Evolutionary conservation across 1,139 yeast species (phyloP).

Genomic region (Pichia sp.): DNA sequence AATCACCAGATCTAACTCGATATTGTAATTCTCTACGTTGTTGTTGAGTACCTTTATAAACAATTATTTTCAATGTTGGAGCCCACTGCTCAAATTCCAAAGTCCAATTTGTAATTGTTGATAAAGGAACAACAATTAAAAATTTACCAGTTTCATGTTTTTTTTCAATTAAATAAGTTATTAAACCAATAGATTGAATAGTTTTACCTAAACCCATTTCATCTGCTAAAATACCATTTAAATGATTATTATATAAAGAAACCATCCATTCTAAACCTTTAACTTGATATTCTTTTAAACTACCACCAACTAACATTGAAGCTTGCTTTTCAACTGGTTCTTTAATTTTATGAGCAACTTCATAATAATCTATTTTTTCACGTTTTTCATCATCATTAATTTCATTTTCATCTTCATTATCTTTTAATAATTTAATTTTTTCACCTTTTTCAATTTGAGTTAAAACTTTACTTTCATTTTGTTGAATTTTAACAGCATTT

Average conservation of each 20-base stretch:
- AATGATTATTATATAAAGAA: slow-evolving; percentile 82
- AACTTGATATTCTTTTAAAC: slow-evolving; percentile 83
- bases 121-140: slow-evolving; percentile 74
- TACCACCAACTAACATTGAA: slow-evolving; percentile 71
- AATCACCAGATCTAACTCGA: slow-evolving; percentile 58
- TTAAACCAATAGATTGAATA: slow-evolving; percentile 72
- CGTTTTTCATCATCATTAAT: slow-evolving; percentile 43
- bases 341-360: slow-evolving; percentile 68
- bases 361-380: slow-evolving; percentile 66
- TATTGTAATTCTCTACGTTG: slow-evolving; percentile 62
- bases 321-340: slow-evolving; percentile 66
- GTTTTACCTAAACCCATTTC: slow-evolving; percentile 92
- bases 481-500: slow-evolving; percentile 71
- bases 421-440: slow-evolving; percentile 17
- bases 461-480: slow-evolving; percentile 45
- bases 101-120: slow-evolving; percentile 82
- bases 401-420: slow-evolving; percentile 20
- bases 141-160: slow-evolving; percentile 65
- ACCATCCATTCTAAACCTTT: slow-evolving; percentile 99
- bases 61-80: slow-evolving; percentile 58
- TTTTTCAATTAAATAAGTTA: slow-evolving; percentile 66
- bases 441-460: slow-evolving; percentile 28
- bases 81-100: slow-evolving; percentile 87
- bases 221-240: slow-evolving; percentile 92
- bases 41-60: slow-evolving; percentile 69